Base-by-base conservation (phyloP, 2,329 filamentous ascomycete genomes). In the Elsinoe arachidis region DNA sequence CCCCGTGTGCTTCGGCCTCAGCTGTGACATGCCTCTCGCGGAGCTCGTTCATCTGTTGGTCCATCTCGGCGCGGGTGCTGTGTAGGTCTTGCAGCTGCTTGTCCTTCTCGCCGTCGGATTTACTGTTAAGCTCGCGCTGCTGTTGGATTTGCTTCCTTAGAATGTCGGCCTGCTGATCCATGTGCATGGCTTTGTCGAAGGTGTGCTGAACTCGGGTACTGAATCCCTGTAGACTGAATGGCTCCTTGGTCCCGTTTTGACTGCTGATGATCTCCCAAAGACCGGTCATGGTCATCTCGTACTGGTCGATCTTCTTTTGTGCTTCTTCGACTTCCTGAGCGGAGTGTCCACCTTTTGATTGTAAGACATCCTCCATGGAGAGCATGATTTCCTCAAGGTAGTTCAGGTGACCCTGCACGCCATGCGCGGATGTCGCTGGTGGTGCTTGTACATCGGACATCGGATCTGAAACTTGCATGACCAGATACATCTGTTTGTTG, bases 81-180 rank as follows among this genome's bases (percentile, higher is more conserved):
- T 59, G 43, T 11, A 69, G 53, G 26, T 70, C 67, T 7, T 61
- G 59, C 3, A 69, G 55, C 47, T 69, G 62, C n/a, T 57, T 61
- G 34, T 69, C 67, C 57, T 78, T 76, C 63, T 80, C 72, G 12
- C 76, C 77, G 63, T 95, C 90, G 1, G 89, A 90, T 67, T 91
- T 91, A 74, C 80, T 90, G 73, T 95, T 95, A 58, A 96, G 80
- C 67, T 95, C 90, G 59, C 91, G 87, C 72, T 97, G 92, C 69
- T 97, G 91, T 73, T 95, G 92, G 66, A 96, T 92, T 70, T 97
- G 91, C 43, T 90, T 84, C 66, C 92, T 87, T 7, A 97, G 79
- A 19, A 96, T 91, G 51, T 84, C 83, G 69, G 96, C 95, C 68
- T 97, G 91, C 64, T 96, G 88, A 61, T 88, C 85, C 35, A 96